These are phyloP conservation scores for Cordia subcordata DNA, from an alignment of 257 asterid species.

Conservation along the genomic window DNA sequence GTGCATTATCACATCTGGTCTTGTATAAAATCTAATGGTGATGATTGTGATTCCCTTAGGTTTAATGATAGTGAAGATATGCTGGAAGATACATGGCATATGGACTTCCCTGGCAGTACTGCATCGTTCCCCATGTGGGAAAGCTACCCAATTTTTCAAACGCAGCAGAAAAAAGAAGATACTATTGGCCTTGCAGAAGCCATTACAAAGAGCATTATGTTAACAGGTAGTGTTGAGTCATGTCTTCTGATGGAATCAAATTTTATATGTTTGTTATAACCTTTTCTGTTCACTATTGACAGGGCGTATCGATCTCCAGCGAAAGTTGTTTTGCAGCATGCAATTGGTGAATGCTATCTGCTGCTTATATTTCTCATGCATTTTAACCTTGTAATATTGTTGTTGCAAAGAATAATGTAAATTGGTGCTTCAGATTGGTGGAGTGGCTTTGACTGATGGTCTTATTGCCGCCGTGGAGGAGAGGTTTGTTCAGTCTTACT, in stretches of 20 bases:
- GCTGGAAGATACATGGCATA: conserved; percentile 90
- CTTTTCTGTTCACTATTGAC: conserved; percentile 14
- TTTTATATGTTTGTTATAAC: conserved; percentile 21
- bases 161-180: conserved; percentile 78
- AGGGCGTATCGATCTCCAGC: conserved; percentile 93
- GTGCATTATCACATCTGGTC: not conserved
- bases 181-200: conserved; percentile 92
- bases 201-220: conserved; percentile 87
- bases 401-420: conserved; percentile 13
- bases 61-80: conserved; percentile 89
- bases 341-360: conserved; percentile 65
- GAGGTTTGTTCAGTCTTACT: conserved; percentile 48
- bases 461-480: conserved; percentile 92
- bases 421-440: conserved; percentile 68
- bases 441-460: conserved; percentile 78
- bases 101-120: conserved; percentile 51
- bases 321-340: conserved; percentile 97
- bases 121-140: conserved; percentile 87
- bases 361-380: not conserved
- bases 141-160: conserved; percentile 63
- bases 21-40: not conserved
- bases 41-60: conserved; percentile 33
- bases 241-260: conserved; percentile 11
- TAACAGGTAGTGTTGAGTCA: conserved; percentile 46
- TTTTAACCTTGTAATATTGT: not conserved